phyloP scores from a whole-genome alignment of 2,329 filamentous ascomycete species.

The Microsporum canis region DNA sequence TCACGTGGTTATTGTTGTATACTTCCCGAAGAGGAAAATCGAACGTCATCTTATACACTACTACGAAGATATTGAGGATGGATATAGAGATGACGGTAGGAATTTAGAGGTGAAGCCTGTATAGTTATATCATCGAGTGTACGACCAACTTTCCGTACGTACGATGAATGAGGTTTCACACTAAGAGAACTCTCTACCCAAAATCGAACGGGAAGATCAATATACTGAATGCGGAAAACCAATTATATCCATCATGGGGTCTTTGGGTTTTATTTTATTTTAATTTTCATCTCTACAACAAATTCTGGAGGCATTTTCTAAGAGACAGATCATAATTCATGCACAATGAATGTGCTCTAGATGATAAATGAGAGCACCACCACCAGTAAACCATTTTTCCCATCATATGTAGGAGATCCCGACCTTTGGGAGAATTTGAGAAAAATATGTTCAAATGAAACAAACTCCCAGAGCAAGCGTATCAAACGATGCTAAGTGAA shows the following conservation, averaged over 20 bases:
- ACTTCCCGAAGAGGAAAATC: too few species aligned
- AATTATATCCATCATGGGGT: background rate
- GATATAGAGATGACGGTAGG: too few species aligned
- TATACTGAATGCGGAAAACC: background rate
- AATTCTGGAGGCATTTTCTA: background rate
- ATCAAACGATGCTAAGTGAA: constrained; percentile 1
- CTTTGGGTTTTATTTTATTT: background rate
- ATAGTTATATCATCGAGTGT: too few species aligned
- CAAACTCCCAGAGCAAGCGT: background rate
- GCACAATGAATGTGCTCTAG: background rate
- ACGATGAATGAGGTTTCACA: too few species aligned
- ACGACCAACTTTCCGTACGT: too few species aligned
- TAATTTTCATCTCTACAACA: background rate
- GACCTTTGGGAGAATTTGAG: background rate
- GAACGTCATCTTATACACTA: too few species aligned
- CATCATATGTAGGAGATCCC: constrained; percentile 1
- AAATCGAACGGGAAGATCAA: too few species aligned
- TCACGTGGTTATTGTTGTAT: too few species aligned
- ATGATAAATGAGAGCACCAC: background rate
- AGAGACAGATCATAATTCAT: background rate
- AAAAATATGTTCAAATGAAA: constrained; percentile 3
- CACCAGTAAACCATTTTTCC: constrained; percentile 1
- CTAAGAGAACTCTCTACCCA: too few species aligned
- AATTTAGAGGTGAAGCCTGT: too few species aligned
- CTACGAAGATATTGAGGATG: too few species aligned